phyloP scores from a whole-genome alignment of 2,329 filamentous ascomycete species.

The Fusarium pseudograminearum region DNA sequence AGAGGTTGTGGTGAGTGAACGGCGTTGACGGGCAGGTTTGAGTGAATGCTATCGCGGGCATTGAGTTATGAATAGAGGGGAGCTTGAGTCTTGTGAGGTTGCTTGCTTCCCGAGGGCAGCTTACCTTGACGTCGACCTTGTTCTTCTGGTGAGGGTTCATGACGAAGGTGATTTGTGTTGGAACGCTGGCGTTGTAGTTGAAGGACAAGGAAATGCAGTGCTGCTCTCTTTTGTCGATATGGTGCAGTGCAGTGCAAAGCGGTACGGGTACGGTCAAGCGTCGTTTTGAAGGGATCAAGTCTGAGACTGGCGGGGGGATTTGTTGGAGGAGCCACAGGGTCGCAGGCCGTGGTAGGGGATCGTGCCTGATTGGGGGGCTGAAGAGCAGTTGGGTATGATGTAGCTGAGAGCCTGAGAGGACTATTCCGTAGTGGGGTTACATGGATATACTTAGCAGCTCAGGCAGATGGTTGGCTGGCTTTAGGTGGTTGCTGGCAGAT shows the following conservation, averaged over 20 bases:
- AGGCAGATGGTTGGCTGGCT: conserved; percentile 5
- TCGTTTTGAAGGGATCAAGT: conserved; percentile 41
- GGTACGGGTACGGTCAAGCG: conserved; percentile 17
- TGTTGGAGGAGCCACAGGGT: conserved; percentile 43
- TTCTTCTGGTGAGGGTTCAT: conserved; percentile 99
- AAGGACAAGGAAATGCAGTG: conserved; percentile 9
- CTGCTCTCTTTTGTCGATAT: conserved; percentile 6
- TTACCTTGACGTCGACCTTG: conserved; percentile 95
- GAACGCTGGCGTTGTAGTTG: conserved; percentile 5
- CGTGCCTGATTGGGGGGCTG: conserved; percentile 47
- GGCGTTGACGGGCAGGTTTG: background rate
- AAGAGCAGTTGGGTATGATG: conserved; percentile 42
- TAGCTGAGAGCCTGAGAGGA: conserved; percentile 38
- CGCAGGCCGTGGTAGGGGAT: conserved; percentile 38
- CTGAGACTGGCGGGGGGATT: conserved; percentile 40
- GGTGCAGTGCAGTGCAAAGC: background rate
- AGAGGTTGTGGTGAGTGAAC: background rate
- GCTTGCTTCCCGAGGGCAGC: conserved; percentile 54
- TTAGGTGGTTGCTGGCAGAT: background rate
- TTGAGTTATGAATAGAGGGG: conserved; percentile 32
- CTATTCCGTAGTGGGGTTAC: conserved; percentile 22
- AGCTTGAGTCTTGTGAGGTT: conserved; percentile 32
- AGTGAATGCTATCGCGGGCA: conserved; percentile 6
- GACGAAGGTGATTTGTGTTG: conserved; percentile 43
- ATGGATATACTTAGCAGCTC: conserved; percentile 10